Conservation (phyloP, 2,329 filamentous ascomycete genomes). For the Neofusicoccum sp. region DNA sequence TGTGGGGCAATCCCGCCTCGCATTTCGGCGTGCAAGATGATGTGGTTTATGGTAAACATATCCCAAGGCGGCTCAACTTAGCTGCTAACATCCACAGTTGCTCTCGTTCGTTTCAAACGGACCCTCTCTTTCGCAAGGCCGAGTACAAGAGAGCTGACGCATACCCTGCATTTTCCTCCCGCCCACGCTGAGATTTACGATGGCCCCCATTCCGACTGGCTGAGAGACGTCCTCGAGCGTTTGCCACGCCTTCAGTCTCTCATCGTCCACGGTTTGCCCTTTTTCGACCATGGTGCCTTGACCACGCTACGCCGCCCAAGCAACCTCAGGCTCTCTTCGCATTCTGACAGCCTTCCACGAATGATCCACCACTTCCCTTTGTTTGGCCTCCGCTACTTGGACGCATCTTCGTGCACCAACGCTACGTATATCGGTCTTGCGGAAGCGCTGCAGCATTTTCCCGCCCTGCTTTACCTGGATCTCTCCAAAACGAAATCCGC, state of each 20-base stretch:
- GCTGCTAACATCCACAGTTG: slow-evolving; percentile 40
- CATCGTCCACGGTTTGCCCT: slow-evolving; percentile 58
- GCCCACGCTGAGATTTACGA: slow-evolving; percentile 61
- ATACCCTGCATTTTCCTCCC: slow-evolving; percentile 61
- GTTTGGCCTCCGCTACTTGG: slow-evolving; percentile 53
- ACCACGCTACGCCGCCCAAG: slow-evolving; percentile 45
- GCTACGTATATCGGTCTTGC: slow-evolving; percentile 55
- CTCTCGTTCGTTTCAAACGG: slow-evolving; percentile 58
- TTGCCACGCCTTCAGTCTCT: slow-evolving; percentile 60
- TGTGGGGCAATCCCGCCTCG: slow-evolving; percentile 63
- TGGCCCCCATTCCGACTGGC: slow-evolving; percentile 58
- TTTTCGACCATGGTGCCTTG: slow-evolving; percentile 61
- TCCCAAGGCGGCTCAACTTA: no score
- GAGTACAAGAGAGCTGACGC: slow-evolving; percentile 55
- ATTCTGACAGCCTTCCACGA: slow-evolving; percentile 20
- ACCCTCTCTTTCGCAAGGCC: slow-evolving; percentile 54
- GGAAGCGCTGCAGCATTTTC: slow-evolving; percentile 53
- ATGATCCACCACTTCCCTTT: slow-evolving; percentile 29
- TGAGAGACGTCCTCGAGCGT: slow-evolving; percentile 57
- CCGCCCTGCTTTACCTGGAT: slow-evolving; percentile 57
- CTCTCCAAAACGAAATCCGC: slow-evolving; percentile 55
- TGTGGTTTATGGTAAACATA: slow-evolving; percentile 51
- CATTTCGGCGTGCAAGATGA: slow-evolving; percentile 62
- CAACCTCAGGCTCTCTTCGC: slow-evolving; percentile 26
- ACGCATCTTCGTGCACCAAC: slow-evolving; percentile 58